Evolutionary conservation across 768 basidiomycete genomes (phyloP).

Genomic region (Pleurotus platypus): DNA sequence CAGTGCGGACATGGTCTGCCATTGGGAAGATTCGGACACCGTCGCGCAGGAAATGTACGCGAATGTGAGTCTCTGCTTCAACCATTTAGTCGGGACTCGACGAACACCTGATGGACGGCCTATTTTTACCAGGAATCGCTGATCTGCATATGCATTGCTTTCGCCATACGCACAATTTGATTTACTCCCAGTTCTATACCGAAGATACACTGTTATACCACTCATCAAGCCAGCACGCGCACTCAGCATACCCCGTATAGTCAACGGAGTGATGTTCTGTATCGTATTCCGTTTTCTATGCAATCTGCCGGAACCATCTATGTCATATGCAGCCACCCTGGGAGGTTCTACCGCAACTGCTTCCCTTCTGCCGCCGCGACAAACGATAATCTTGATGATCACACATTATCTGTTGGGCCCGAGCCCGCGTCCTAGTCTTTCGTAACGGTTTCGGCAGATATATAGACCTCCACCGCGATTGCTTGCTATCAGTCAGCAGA

Average conservation of each 20-base stretch:
- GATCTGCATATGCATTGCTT: conserved; percentile 48
- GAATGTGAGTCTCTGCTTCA: conserved; percentile 42
- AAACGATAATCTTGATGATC: conserved; percentile 1
- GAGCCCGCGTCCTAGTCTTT: background rate
- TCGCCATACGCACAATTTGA: conserved; percentile 26
- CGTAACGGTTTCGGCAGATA: background rate
- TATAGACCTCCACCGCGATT: background rate
- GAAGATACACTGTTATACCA: conserved; percentile 2
- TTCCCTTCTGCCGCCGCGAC: conserved; percentile 7
- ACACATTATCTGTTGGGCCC: background rate
- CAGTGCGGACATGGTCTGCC: conserved; percentile 79
- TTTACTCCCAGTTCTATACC: background rate
- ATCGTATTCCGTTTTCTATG: background rate
- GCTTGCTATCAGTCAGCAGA: background rate
- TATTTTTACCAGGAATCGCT: conserved; percentile 53
- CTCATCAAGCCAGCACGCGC: background rate
- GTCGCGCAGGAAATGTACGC: conserved; percentile 76
- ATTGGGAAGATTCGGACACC: conserved; percentile 85
- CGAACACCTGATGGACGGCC: too few relatives aligned
- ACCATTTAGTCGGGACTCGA: too few relatives aligned
- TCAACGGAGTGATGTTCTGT: background rate
- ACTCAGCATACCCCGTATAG: conserved; percentile 5
- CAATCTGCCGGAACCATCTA: conserved; percentile 1
- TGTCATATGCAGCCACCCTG: background rate
- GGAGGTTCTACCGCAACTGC: conserved; percentile 5